Percentiles rank a stretch among this genome's conserved stretches.
Conservation (phyloP, 2,329 filamentous ascomycete species). For the Phoma sp. region DNA sequence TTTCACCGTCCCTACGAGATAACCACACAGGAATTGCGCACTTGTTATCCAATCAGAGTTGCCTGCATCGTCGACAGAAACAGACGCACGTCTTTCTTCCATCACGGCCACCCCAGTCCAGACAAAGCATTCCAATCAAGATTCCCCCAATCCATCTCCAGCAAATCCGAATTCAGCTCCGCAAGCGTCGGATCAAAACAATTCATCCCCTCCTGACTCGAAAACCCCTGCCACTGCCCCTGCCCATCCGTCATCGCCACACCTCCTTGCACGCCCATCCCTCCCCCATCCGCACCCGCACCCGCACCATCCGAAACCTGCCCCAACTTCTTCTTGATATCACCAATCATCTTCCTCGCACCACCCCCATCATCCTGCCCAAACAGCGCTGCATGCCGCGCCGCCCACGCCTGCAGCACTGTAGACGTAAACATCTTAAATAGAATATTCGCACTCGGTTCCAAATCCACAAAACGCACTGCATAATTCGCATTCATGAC, state of each 20-base stretch:
- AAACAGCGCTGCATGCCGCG: conserved; percentile 18
- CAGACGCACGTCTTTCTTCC: too few species aligned
- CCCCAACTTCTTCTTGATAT: conserved; percentile 8
- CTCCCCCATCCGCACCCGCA: neutral
- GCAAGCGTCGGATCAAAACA: conserved; percentile 9
- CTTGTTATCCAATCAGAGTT: too few species aligned
- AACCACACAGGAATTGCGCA: too few species aligned
- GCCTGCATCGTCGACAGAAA: too few species aligned
- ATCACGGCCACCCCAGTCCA: neutral
- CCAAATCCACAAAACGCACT: conserved; percentile 40
- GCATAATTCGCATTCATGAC: conserved; percentile 57
- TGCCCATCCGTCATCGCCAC: too few species aligned
- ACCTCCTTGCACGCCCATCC: neutral
- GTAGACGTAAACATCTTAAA: conserved; percentile 59
- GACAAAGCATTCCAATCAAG: conserved; percentile 10
- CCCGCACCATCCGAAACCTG: neutral
- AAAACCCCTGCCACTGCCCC: too few species aligned
- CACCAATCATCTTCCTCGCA: conserved; percentile 4
- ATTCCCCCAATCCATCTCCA: conserved; percentile 14
- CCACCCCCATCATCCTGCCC: neutral
- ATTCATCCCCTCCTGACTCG: neutral
- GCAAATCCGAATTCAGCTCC: conserved; percentile 9
- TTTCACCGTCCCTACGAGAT: too few species aligned
- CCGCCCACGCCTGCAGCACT: conserved; percentile 61
- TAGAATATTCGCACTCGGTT: conserved; percentile 32